Percentiles rank a stretch among this genome's conserved stretches.
phyloP scores from a whole-genome alignment of 257 asterid genomes.

The Ajuga chamaepitys region DNA sequence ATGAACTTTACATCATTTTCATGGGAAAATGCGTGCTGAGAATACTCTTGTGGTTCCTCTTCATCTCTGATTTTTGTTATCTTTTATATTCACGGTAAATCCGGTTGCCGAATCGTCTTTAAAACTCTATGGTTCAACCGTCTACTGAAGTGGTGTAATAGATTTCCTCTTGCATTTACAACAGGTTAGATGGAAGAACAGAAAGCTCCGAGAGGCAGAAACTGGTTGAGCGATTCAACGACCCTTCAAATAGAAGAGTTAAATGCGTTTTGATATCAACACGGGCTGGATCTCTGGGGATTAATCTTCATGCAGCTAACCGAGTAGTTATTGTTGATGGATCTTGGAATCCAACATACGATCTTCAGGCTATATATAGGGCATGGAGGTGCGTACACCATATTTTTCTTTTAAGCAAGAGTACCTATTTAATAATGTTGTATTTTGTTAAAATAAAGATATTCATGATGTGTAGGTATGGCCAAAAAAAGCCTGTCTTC shows the following conservation, averaged over 20 bases:
- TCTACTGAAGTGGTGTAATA: not conserved
- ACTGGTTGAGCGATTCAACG: slow-evolving; percentile 85
- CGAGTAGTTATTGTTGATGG: slow-evolving; percentile 97
- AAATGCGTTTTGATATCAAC: slow-evolving; percentile 86
- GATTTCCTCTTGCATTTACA: slow-evolving; percentile 20
- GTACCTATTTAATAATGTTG: not conserved
- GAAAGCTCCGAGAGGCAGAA: slow-evolving; percentile 83
- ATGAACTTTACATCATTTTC: too few species aligned
- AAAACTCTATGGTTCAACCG: not conserved
- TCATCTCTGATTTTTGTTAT: not conserved
- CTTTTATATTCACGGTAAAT: not conserved
- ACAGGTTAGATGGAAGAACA: slow-evolving; percentile 92
- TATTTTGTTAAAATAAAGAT: slow-evolving; percentile 6
- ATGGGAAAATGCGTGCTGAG: too few species aligned
- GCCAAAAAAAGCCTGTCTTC: slow-evolving; percentile 94
- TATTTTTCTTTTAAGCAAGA: slow-evolving; percentile 10
- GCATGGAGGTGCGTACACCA: slow-evolving; percentile 75
- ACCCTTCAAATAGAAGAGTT: slow-evolving; percentile 74
- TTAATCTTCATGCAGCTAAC: slow-evolving; percentile 95
- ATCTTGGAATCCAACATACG: slow-evolving; percentile 97
- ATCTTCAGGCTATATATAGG: slow-evolving; percentile 94
- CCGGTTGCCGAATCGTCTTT: not conserved
- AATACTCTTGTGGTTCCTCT: not conserved
- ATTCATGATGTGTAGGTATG: slow-evolving; percentile 52
- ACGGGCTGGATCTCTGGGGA: slow-evolving; percentile 93